Percentiles rank a stretch among this genome's conserved stretches.
Evolutionary conservation across 2,329 filamentous ascomycete genomes (phyloP).

Genomic region (Aspergillus melleus): DNA sequence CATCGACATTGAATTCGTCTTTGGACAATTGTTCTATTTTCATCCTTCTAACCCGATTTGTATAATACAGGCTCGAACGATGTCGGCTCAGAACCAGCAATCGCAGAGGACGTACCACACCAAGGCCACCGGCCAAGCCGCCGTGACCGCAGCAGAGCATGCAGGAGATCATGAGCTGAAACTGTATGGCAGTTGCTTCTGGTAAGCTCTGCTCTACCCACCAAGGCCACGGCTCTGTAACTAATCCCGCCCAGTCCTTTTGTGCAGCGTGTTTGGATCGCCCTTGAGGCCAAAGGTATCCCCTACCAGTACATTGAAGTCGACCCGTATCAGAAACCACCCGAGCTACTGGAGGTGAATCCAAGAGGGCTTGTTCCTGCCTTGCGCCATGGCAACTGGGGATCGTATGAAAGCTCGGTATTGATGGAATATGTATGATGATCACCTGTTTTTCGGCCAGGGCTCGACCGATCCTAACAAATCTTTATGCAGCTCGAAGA

Average conservation of each 20-base stretch:
- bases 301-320: conserved; percentile 85
- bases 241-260: conserved; percentile 63
- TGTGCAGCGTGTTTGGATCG: conserved; percentile 86
- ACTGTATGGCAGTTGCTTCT: conserved; percentile 80
- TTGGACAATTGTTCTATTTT: conserved; percentile 8
- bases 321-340: conserved; percentile 74
- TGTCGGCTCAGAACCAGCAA: conserved; percentile 50
- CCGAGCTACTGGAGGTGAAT: conserved; percentile 71
- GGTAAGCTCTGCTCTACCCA: conserved; percentile 52
- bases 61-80: conserved; percentile 31
- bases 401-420: conserved; percentile 76
- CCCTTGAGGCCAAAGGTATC: conserved; percentile 75
- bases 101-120: conserved; percentile 68
- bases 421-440: conserved; percentile 76
- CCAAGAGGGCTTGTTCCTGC: conserved; percentile 74
- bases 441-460: neutral
- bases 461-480: neutral
- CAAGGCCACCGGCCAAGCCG: conserved; percentile 70
- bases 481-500: conserved; percentile 67
- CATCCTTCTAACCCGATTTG: conserved; percentile 12
- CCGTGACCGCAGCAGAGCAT: conserved; percentile 68
- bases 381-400: conserved; percentile 76
- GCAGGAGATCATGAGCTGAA: conserved; percentile 70
- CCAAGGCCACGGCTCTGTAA: neutral
- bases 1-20: neutral